Conservation (phyloP, 2,329 filamentous ascomycete genomes). For the Apiospora koreana region DNA sequence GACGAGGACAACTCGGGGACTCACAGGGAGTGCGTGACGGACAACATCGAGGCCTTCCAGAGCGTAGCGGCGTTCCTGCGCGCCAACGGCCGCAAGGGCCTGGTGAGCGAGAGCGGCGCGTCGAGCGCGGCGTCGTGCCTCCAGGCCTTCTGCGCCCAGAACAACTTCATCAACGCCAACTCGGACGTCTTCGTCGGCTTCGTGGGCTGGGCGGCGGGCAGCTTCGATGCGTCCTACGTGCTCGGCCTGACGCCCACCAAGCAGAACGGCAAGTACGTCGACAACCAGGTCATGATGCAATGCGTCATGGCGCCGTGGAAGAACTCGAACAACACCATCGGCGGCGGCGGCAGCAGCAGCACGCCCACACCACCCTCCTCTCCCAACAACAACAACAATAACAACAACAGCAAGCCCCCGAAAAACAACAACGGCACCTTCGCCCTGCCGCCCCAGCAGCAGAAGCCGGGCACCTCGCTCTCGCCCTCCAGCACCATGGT, state of each 20-base stretch:
- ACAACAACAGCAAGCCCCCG: no score
- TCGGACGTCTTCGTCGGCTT: conserved; percentile 49
- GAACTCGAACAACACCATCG: conserved; percentile 19
- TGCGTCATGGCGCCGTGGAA: conserved; percentile 42
- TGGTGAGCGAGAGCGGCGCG: conserved; percentile 56
- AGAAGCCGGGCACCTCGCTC: background rate
- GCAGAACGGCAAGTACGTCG: conserved; percentile 31
- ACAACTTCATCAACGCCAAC: conserved; percentile 46
- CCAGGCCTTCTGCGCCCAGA: conserved; percentile 46
- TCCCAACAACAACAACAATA: no score
- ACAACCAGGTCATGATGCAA: conserved; percentile 44
- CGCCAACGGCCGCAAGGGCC: conserved; percentile 46
- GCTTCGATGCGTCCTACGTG: conserved; percentile 43
- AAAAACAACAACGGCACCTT: no score
- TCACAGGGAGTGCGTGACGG: conserved; percentile 50
- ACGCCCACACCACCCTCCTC: background rate
- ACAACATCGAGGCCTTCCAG: conserved; percentile 52
- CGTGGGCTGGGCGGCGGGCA: conserved; percentile 48
- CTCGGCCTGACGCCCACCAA: conserved; percentile 43
- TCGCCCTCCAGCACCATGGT: background rate
- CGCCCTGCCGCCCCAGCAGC: no score
- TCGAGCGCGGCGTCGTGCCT: conserved; percentile 45
- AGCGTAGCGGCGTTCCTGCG: conserved; percentile 49
- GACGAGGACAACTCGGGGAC: conserved; percentile 59
- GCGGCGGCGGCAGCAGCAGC: no score